These are phyloP conservation scores for Tilletia setariae DNA, from an alignment of 1,284 basidiomycete species.

Conservation along the genomic window DNA sequence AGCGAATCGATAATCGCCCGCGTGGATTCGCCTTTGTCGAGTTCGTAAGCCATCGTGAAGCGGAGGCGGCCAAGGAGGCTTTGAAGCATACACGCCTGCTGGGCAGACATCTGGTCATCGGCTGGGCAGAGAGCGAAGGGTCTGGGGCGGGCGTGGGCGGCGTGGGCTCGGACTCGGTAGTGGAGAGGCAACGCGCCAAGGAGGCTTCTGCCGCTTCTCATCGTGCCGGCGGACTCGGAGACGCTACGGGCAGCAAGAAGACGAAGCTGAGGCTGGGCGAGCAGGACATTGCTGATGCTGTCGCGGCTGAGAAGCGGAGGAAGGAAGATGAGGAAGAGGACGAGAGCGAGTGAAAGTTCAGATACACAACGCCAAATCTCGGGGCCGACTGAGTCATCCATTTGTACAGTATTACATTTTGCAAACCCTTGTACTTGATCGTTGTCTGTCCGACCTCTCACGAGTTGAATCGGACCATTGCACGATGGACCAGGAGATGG, in stretches of 20 bases:
- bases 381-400: no score
- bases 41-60: constrained; percentile 47
- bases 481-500: no score
- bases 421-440: no score
- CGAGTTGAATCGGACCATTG: no score
- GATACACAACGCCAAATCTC: no score
- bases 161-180: constrained; percentile 18
- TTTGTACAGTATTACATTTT: no score
- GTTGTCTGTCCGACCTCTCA: no score
- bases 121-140: constrained; percentile 79
- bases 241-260: constrained; percentile 17
- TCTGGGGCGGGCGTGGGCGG: not conserved
- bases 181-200: constrained; percentile 37
- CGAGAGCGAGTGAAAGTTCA: constrained; percentile 2
- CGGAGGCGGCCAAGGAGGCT: constrained; percentile 40
- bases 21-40: constrained; percentile 96
- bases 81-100: constrained; percentile 91
- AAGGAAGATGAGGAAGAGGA: constrained; percentile 30
- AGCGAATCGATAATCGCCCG: constrained; percentile 72
- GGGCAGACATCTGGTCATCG: constrained; percentile 85
- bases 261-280: constrained; percentile 34
- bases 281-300: constrained; percentile 33
- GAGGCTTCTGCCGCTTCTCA: constrained; percentile 17
- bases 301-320: constrained; percentile 21
- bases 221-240: not conserved